phyloP scores from a whole-genome alignment of 495 filamentous ascomycete genomes.

The Aspergillus funiculosus region DNA sequence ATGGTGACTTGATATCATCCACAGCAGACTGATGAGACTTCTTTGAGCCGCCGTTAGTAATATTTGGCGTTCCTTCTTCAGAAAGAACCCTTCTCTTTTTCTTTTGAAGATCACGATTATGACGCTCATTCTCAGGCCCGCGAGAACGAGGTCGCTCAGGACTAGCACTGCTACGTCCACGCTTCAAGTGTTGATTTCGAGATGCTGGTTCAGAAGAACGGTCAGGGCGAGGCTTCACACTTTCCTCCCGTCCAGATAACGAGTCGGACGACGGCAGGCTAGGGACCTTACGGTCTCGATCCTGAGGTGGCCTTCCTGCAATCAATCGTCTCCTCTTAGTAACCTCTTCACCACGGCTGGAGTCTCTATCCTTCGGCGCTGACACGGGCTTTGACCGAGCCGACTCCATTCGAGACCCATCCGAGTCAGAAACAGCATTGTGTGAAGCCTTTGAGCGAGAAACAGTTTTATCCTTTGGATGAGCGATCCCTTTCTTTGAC shows the following conservation, averaged over 20 bases:
- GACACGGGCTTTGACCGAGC: constrained; percentile 24
- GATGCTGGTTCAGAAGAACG: constrained; percentile 25
- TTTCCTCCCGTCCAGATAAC: constrained; percentile 37
- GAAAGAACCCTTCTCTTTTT: constrained; percentile 48
- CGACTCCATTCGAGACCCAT: constrained; percentile 22
- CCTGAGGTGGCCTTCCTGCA: constrained; percentile 39
- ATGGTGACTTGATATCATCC: constrained; percentile 23
- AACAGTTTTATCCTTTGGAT: constrained; percentile 18
- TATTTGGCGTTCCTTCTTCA: constrained; percentile 34
- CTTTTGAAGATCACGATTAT: constrained; percentile 34
- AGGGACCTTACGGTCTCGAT: constrained; percentile 31
- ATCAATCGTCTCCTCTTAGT: constrained; percentile 39
- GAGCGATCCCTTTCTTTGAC: constrained; percentile 31
- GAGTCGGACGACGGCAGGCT: constrained; percentile 43
- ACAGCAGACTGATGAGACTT: constrained; percentile 23
- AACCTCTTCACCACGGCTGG: constrained; percentile 32
- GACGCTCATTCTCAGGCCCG: constrained; percentile 40
- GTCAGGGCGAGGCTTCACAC: constrained; percentile 30
- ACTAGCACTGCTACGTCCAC: constrained; percentile 60
- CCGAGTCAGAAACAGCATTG: constrained; percentile 28
- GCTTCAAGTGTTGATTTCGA: constrained; percentile 43
- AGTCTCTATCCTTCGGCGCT: constrained; percentile 31
- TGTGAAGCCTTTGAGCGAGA: constrained; percentile 8
- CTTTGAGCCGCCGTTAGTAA: constrained; percentile 29
- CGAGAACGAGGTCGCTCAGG: constrained; percentile 55